Evolutionary conservation across 1,139 yeast genomes (phyloP), one percentile per base, ranked within the genome.

Genomic region (Protomyces gravidus): DNA sequence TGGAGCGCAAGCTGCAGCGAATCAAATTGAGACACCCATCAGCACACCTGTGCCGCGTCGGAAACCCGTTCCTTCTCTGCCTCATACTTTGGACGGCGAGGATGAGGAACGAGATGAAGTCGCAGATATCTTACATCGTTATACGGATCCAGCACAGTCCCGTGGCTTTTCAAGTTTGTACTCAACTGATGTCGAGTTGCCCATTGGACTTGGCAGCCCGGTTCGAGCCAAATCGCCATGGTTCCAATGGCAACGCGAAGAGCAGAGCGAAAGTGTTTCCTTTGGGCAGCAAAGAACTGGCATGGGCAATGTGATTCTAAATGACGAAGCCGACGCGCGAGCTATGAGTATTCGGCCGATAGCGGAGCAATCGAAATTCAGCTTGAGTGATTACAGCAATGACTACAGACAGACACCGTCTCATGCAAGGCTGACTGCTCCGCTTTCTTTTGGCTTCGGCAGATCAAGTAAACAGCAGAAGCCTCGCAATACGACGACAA

Each of bases 401-500:
- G 42, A 36, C 19, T 36, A 36, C 42, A n/a, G 42, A 11, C 42
- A 36, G 9, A 36, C 42, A 23, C 23, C 19, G 11, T 13, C 11
- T 9, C 5, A 15, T 36, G 42, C 42, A 17, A 5, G n/a, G 11
- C 3, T 5, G 5, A 30, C n/a, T 4, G 13, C 36, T 4, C 36
- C 36, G 15, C n/a, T n/a, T n/a, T n/a, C n/a, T n/a, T n/a, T n/a
- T n/a, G n/a, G n/a, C n/a, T n/a, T n/a, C n/a, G n/a, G n/a, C n/a
- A 30, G 36, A 30, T 13, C 17, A 17, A 17, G 21, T 13, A n/a
- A 5, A 5, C 32, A 28, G 13, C 19, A 2, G 9, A 36, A 36
- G 42, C 42, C 42, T n/a, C 42, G 42, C 42, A 36, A 15, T 17
- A 36, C 42, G 42, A 17, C 9, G 42, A 36, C 42, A 19, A 36